Evolutionary conservation across 129 eudicot genomes (phyloP).

Genomic region (Saussurea involucrata): DNA sequence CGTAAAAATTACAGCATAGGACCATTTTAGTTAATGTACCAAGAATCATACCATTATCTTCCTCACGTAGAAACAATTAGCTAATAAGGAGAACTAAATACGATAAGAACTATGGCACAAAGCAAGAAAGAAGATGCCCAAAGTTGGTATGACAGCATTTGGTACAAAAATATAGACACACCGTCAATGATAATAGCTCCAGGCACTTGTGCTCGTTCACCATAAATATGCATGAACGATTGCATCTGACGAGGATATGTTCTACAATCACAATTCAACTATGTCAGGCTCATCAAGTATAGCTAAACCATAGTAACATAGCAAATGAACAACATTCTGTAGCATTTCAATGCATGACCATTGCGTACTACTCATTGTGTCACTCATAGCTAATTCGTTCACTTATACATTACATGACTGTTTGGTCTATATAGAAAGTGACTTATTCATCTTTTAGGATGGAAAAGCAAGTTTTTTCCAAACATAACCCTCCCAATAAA

Average conservation of each 20-base stretch:
- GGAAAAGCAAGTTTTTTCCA: too few relatives aligned
- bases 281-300: neutral
- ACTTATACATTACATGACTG: too few relatives aligned
- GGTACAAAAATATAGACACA: slow-evolving; percentile 3
- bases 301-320: neutral
- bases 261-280: slow-evolving; percentile 35
- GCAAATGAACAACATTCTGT: too few relatives aligned
- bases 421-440: too few relatives aligned
- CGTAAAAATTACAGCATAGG: neutral
- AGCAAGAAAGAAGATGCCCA: neutral
- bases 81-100: neutral
- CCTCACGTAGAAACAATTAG: neutral
- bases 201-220: slow-evolving; percentile 46
- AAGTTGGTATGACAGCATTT: neutral
- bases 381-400: too few relatives aligned
- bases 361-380: too few relatives aligned
- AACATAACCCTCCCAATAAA: too few relatives aligned
- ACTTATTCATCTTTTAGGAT: too few relatives aligned
- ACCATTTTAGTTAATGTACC: neutral
- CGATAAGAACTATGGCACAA: neutral
- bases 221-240: slow-evolving; percentile 54
- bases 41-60: neutral
- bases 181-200: slow-evolving; percentile 74
- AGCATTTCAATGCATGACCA: too few relatives aligned
- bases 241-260: slow-evolving; percentile 30